These are phyloP conservation scores for Pseudogymnoascus sp. DNA, from an alignment of 2,329 filamentous ascomycete species.

Conservation along the genomic window DNA sequence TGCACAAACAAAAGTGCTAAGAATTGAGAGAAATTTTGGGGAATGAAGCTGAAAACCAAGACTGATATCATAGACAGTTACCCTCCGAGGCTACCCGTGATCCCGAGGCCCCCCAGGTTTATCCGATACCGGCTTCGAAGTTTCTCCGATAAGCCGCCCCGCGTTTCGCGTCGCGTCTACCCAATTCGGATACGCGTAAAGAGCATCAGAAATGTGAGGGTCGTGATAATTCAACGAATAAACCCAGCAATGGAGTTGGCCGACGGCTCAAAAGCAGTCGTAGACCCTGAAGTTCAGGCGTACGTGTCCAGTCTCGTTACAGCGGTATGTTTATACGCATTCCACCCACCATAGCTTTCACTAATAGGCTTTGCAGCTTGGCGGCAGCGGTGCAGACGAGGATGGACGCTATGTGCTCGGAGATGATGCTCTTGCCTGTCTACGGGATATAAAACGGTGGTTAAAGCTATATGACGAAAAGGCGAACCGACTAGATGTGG, in stretches of 20 bases:
- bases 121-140: neutral
- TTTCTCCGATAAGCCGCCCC: conserved; percentile 3
- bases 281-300: conserved; percentile 87
- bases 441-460: conserved; percentile 94
- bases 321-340: conserved; percentile 51
- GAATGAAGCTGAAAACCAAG: conserved; percentile 4
- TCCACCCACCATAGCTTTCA: neutral
- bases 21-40: neutral
- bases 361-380: conserved; percentile 54
- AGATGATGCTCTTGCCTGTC: conserved; percentile 83
- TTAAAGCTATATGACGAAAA: conserved; percentile 91
- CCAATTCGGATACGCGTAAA: conserved; percentile 13
- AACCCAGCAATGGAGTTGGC: conserved; percentile 45
- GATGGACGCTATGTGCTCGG: conserved; percentile 81
- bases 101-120: neutral
- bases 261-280: conserved; percentile 50
- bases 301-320: conserved; percentile 91
- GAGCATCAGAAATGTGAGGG: conserved; percentile 7
- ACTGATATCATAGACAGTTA: neutral
- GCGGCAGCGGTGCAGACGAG: conserved; percentile 72
- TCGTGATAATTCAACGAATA: conserved; percentile 1
- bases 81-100: conserved; percentile 6
- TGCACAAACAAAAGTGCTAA: neutral
- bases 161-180: conserved; percentile 4
- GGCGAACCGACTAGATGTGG: conserved; percentile 88